These are phyloP conservation scores for Bruguiera gymnorhiza DNA, from an alignment of 345 rosid genomes.

Conservation along the genomic window DNA sequence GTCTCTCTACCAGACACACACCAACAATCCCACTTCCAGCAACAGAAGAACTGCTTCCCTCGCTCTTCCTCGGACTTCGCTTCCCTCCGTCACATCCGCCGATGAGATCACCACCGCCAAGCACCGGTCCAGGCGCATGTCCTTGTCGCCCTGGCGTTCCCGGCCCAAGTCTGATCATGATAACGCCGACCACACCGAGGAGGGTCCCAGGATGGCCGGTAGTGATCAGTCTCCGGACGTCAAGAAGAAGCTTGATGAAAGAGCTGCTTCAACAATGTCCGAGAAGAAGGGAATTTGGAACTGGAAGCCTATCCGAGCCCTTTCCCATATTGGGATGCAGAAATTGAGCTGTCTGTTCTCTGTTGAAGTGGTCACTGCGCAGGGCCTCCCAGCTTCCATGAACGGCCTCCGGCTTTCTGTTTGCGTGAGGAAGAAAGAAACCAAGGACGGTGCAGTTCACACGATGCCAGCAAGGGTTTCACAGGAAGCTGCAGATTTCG, in stretches of 20 bases:
- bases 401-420: slow-evolving; percentile 89
- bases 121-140: slow-evolving; percentile 63
- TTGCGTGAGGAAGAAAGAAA: slow-evolving; percentile 79
- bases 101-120: slow-evolving; percentile 36
- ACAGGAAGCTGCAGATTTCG: slow-evolving; percentile 87
- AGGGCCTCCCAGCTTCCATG: slow-evolving; percentile 86
- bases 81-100: slow-evolving; percentile 32
- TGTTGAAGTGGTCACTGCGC: slow-evolving; percentile 76
- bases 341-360: slow-evolving; percentile 85
- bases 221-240: slow-evolving; percentile 2
- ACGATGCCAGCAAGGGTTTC: slow-evolving; percentile 94
- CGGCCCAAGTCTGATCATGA: slow-evolving; percentile 60
- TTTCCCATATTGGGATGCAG: slow-evolving; percentile 78
- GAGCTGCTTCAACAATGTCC: slow-evolving; percentile 14
- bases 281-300: slow-evolving; percentile 83
- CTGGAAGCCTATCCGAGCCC: slow-evolving; percentile 90
- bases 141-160: slow-evolving; percentile 91
- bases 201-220: slow-evolving; percentile 10
- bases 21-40: neutral
- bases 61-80: slow-evolving; percentile 69
- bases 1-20: slow-evolving; percentile 67
- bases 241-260: slow-evolving; percentile 32
- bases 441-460: slow-evolving; percentile 75
- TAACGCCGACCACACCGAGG: slow-evolving; percentile 14
- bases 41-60: slow-evolving; percentile 75